Evolutionary conservation across 768 basidiomycete species (phyloP).

Genomic region (Psilocybe azurescens): DNA sequence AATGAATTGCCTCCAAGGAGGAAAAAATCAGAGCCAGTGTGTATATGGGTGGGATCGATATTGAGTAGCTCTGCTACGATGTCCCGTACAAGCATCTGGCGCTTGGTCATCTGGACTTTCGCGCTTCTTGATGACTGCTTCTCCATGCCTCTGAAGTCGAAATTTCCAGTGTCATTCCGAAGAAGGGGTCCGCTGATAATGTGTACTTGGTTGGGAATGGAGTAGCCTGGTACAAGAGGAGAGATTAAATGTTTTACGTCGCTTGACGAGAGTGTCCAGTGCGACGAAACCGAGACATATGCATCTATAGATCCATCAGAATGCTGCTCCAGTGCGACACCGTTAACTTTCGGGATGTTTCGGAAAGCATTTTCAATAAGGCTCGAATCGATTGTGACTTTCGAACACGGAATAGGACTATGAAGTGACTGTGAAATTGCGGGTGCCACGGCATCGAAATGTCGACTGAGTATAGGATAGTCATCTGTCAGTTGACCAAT

Average conservation of each 20-base stretch:
- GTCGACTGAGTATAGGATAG: conserved; percentile 39
- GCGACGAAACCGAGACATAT: conserved; percentile 36
- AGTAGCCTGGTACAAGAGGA: conserved; percentile 41
- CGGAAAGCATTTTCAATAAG: conserved; percentile 33
- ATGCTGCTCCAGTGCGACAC: conserved; percentile 37
- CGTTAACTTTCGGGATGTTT: conserved; percentile 33
- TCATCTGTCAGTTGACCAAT: conserved; percentile 40
- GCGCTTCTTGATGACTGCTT: conserved; percentile 23
- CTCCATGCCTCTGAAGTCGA: conserved; percentile 39
- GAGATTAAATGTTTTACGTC: conserved; percentile 28
- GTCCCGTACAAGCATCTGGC: conserved; percentile 39
- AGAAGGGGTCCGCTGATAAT: conserved; percentile 33
- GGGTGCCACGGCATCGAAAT: conserved; percentile 44
- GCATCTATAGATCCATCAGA: conserved; percentile 41
- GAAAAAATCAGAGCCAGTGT: conserved; percentile 46
- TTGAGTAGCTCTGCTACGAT: conserved; percentile 39
- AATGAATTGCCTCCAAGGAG: conserved; percentile 50
- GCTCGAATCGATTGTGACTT: conserved; percentile 34
- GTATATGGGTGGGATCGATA: conserved; percentile 34
- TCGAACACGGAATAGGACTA: conserved; percentile 41
- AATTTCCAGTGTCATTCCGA: conserved; percentile 23
- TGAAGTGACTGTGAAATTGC: conserved; percentile 36
- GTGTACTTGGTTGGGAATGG: conserved; percentile 41
- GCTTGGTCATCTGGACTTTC: conserved; percentile 32
- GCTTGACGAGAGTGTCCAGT: conserved; percentile 21